These are phyloP conservation scores for Huntiella bhutanensis DNA, from an alignment of 2,329 filamentous ascomycete genomes.

Conservation along the genomic window DNA sequence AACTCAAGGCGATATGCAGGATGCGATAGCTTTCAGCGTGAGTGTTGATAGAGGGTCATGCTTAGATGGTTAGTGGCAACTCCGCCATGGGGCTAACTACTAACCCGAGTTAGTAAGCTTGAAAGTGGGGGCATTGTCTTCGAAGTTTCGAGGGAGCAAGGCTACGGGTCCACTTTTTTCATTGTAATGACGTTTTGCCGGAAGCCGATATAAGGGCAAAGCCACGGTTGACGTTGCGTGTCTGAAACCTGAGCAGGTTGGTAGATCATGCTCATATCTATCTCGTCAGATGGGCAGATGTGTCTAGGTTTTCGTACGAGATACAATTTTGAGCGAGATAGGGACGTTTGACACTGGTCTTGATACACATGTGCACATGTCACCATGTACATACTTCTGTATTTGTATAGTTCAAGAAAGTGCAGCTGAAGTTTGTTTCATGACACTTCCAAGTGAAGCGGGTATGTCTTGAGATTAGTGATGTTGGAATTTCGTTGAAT, in stretches of 20 bases:
- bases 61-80: not conserved
- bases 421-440: no score
- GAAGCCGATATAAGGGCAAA: not conserved
- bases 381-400: no score
- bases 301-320: no score
- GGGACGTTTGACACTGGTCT: no score
- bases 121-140: not conserved
- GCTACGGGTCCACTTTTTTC: not conserved
- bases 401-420: no score
- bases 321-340: no score
- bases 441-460: no score
- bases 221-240: constrained; percentile 1
- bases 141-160: not conserved
- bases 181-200: not conserved
- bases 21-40: no score
- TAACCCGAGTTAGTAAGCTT: not conserved
- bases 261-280: not conserved
- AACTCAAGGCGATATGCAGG: not conserved
- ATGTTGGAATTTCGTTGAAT: no score
- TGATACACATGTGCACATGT: no score
- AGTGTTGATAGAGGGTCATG: not conserved
- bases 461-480: no score
- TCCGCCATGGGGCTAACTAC: not conserved
- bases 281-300: no score
- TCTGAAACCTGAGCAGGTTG: not conserved